phyloP scores from a whole-genome alignment of 306 rosid species.

The Arachis hypogaea region DNA sequence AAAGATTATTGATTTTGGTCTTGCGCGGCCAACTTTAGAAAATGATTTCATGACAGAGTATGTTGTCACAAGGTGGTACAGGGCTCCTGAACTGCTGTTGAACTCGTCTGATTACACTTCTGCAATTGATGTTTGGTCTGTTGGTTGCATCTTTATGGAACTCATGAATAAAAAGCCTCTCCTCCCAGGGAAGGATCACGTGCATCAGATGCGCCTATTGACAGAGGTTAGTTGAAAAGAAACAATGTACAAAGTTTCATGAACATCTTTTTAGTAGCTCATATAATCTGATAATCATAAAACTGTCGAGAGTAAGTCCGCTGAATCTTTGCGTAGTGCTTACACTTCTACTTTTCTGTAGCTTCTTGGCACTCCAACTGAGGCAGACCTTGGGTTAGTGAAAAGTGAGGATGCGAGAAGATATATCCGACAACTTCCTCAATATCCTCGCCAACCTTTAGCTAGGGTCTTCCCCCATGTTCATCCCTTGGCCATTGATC shows the following conservation, averaged over 20 bases:
- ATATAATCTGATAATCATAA: slow-evolving; percentile 19
- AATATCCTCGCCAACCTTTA: slow-evolving; percentile 79
- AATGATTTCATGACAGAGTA: slow-evolving; percentile 91
- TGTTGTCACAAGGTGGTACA: slow-evolving; percentile 97
- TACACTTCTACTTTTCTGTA: slow-evolving; percentile 42
- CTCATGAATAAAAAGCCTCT: slow-evolving; percentile 95
- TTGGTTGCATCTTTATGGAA: slow-evolving; percentile 97
- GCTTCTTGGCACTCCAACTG: slow-evolving; percentile 99
- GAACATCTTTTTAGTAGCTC: not conserved
- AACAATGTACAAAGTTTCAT: not conserved
- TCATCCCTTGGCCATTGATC: slow-evolving; percentile 86
- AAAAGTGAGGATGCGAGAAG: slow-evolving; percentile 83
- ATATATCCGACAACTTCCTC: slow-evolving; percentile 82
- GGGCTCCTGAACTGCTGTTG: slow-evolving; percentile 95
- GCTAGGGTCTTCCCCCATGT: slow-evolving; percentile 77
- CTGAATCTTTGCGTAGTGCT: slow-evolving; percentile 32
- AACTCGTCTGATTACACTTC: slow-evolving; percentile 95
- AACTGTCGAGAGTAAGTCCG: slow-evolving; percentile 21
- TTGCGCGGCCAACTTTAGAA: slow-evolving; percentile 85
- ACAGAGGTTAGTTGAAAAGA: slow-evolving; percentile 68
- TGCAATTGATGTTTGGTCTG: slow-evolving; percentile 96
- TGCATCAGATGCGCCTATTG: slow-evolving; percentile 94
- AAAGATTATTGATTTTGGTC: slow-evolving; percentile 95
- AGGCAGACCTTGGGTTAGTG: slow-evolving; percentile 83
- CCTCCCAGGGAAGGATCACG: slow-evolving; percentile 87